phyloP scores from a whole-genome alignment of 1,284 basidiomycete species.

The Neonothopanus nambi region DNA sequence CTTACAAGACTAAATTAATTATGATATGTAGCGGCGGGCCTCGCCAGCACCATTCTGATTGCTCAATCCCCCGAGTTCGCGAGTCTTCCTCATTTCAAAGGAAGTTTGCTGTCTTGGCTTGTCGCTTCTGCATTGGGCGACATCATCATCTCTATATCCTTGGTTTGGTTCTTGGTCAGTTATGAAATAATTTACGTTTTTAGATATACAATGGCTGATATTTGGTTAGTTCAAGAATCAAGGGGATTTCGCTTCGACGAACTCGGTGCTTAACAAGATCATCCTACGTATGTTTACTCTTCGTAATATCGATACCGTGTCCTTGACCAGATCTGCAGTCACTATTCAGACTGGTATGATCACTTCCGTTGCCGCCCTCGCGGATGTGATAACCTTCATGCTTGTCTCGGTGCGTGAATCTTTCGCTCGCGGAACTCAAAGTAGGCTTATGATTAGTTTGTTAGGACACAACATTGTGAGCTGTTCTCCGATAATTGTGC shows the following conservation, averaged over 20 bases:
- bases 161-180: constrained; percentile 8
- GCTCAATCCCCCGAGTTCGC: constrained; percentile 4
- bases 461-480: constrained; percentile 8
- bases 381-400: constrained; percentile 9
- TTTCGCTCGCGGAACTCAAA: background rate
- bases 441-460: background rate
- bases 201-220: no score
- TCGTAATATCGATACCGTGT: no score
- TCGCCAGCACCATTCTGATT: constrained; percentile 6
- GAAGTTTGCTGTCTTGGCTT: constrained; percentile 1
- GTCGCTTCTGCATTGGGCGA: background rate
- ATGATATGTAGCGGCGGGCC: background rate
- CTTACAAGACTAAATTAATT: background rate
- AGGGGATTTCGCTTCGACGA: no score
- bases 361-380: constrained; percentile 9
- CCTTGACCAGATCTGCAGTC: no score
- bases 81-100: constrained; percentile 4
- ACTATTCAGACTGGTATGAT: no score
- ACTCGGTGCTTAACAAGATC: background rate
- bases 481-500: background rate
- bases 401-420: constrained; percentile 2
- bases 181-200: no score
- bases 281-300: background rate
- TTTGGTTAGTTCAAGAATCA: no score
- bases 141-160: constrained; percentile 1